phyloP scores from a whole-genome alignment of 2,329 filamentous ascomycete species.

The Blastomyces silverae region DNA sequence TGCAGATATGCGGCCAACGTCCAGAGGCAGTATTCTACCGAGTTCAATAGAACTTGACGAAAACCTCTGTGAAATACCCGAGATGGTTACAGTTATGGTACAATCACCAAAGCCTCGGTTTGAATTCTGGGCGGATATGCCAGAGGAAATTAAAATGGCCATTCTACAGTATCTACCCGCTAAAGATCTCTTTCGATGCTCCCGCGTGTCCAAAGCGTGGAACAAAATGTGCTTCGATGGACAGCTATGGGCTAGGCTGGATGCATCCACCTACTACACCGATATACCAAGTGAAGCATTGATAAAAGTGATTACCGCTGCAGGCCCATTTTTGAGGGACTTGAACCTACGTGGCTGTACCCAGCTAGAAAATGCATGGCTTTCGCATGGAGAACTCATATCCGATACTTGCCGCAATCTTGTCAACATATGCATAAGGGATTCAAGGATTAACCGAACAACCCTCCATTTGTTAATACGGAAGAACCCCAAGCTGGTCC shows the following conservation, averaged over 20 bases:
- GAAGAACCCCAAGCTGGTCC: slow-evolving; percentile 68
- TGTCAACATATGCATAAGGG: slow-evolving; percentile 79
- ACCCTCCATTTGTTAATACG: slow-evolving; percentile 72
- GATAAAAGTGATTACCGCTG: slow-evolving; percentile 73
- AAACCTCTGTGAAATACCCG: slow-evolving; percentile 14
- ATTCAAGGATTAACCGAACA: slow-evolving; percentile 74
- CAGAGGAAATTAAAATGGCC: slow-evolving; percentile 71
- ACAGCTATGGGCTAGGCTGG: slow-evolving; percentile 81
- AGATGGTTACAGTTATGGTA: background rate
- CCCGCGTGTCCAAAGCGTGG: slow-evolving; percentile 70
- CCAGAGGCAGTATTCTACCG: slow-evolving; percentile 27
- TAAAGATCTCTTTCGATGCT: slow-evolving; percentile 71
- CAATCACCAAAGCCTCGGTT: slow-evolving; percentile 32
- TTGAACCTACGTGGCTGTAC: slow-evolving; percentile 87
- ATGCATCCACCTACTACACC: slow-evolving; percentile 78
- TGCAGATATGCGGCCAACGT: slow-evolving; percentile 50
- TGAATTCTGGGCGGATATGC: slow-evolving; percentile 75
- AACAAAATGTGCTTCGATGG: slow-evolving; percentile 85
- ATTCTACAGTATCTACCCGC: slow-evolving; percentile 71
- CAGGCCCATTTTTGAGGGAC: slow-evolving; percentile 83
- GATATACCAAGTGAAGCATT: slow-evolving; percentile 79
- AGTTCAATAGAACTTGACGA: slow-evolving; percentile 28
- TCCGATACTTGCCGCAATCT: slow-evolving; percentile 82
- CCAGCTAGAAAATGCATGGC: slow-evolving; percentile 76
- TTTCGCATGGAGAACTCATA: slow-evolving; percentile 59